Percentiles rank a stretch among this genome's conserved stretches.
Evolutionary conservation across 164 flowering plant species (phyloP).

Genomic region (Vitis cinerea): DNA sequence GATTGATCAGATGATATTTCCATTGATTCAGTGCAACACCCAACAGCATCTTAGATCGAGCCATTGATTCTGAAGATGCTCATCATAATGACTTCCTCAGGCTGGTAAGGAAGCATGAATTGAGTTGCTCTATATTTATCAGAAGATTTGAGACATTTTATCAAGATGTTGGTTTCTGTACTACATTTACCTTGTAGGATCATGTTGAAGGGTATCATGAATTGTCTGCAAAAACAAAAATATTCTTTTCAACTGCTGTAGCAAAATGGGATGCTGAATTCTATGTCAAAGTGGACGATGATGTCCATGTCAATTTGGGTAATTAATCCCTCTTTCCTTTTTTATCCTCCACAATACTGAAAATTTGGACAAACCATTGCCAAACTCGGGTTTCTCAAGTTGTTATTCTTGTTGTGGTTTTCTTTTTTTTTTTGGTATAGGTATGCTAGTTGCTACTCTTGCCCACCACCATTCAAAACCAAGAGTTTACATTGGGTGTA

Average conservation of each 20-base stretch:
- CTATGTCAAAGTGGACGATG: slow-evolving; percentile 95
- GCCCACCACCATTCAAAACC: slow-evolving; percentile 84
- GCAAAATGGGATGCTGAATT: slow-evolving; percentile 96
- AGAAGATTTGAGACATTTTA: not conserved
- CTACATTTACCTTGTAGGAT: slow-evolving; percentile 44
- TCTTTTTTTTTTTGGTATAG: slow-evolving; percentile 27
- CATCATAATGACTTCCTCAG: slow-evolving; percentile 85
- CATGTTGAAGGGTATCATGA: slow-evolving; percentile 97
- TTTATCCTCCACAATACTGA: not conserved
- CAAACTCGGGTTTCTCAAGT: not conserved
- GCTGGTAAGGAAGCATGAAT: slow-evolving; percentile 45
- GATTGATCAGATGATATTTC: slow-evolving; percentile 5
- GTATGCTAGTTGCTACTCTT: slow-evolving; percentile 79
- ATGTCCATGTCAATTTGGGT: slow-evolving; percentile 97
- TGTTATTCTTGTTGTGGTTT: no score
- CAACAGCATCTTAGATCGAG: slow-evolving; percentile 83
- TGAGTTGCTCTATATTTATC: not conserved
- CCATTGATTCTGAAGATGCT: slow-evolving; percentile 84
- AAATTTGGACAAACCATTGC: not conserved
- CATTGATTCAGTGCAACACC: slow-evolving; percentile 67
- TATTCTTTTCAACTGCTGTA: slow-evolving; percentile 83
- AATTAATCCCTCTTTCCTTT: slow-evolving; percentile 6
- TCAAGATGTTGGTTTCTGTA: not conserved
- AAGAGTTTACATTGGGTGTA: slow-evolving; percentile 87
- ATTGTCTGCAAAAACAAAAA: slow-evolving; percentile 91